These are phyloP conservation scores for Pezicula rhizophila DNA, from an alignment of 2,329 filamentous ascomycete species.

Conservation along the genomic window DNA sequence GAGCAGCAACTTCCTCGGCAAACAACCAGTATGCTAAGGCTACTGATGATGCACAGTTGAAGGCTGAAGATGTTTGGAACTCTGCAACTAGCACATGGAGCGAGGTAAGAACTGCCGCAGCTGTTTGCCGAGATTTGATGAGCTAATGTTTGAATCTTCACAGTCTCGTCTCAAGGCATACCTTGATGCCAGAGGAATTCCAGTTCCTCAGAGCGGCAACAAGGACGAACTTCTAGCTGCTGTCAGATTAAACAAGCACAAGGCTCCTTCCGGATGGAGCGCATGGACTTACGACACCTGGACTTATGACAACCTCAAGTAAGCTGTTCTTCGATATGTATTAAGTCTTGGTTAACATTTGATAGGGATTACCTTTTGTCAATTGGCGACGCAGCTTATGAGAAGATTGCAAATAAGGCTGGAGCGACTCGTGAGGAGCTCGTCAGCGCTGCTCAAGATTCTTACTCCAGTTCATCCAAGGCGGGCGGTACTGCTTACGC, in stretches of 20 bases:
- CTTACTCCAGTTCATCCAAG: constrained; percentile 52
- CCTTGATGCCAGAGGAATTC: constrained; percentile 69
- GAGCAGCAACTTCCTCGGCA: constrained; percentile 68
- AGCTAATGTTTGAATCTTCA: constrained; percentile 4
- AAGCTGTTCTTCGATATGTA: constrained; percentile 16
- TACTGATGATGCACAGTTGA: constrained; percentile 60
- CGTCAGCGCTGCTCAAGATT: constrained; percentile 55
- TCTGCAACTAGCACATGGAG: constrained; percentile 59
- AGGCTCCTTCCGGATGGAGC: constrained; percentile 60
- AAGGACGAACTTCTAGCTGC: constrained; percentile 67
- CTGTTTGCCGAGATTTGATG: background rate
- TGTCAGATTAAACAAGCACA: constrained; percentile 68
- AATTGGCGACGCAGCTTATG: constrained; percentile 47
- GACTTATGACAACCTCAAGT: constrained; percentile 64
- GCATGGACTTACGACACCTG: constrained; percentile 79
- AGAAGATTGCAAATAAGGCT: constrained; percentile 56
- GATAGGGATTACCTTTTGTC: constrained; percentile 40
- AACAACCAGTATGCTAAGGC: constrained; percentile 73
- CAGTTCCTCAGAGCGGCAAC: constrained; percentile 66
- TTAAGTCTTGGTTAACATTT: background rate
- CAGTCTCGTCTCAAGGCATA: constrained; percentile 65
- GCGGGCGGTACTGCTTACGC: constrained; percentile 54
- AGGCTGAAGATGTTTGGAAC: constrained; percentile 62
- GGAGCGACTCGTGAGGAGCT: constrained; percentile 69
- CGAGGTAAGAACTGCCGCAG: constrained; percentile 37